Base-by-base conservation (phyloP, 768 basidiomycete species). In the Suillus alpinus region DNA sequence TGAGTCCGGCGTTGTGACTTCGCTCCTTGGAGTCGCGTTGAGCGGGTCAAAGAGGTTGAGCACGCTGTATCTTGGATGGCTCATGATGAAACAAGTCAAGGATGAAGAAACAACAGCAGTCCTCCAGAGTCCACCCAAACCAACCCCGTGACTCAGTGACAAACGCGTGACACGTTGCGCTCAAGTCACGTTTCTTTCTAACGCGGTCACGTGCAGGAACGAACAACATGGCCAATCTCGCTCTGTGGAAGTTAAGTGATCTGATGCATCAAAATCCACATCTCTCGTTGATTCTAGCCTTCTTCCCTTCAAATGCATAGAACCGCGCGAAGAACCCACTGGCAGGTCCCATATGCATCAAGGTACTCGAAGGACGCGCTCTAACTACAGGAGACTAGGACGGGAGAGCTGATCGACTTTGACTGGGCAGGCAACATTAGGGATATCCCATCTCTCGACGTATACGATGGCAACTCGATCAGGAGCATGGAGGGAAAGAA, bases 1-100 rank as follows among this genome's bases (percentile, higher is more conserved):
- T 4, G 69, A 67, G 52, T 71, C 72, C 34, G 71, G 68, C 2
- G 72, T 69, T 37, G 66, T 47, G 18, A 63, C 62, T 34, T 71
- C 69, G 49, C 74, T 68, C 46, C 60, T 62, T 4, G 74, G 71
- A 6, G 72, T 72, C 2, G 62, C 34, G 1, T 60, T 62, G 32
- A 75, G 69, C 0, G 74, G 73, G 59, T 74, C 74, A 52, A 75
- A 75, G 9, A 74, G 60, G 46, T 60, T 68, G 41, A 75, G 70
- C 43, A 75, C 62, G 59, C 73, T 74, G 59, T 72, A 67, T 49
- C 71, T 65, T 7, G 73, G 71, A 56, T 56, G 64, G 43, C 58
- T 60, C 64, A 65, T 65, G 26, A 57, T 60, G 29, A 8, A 39
- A 40, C 39, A 40, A 60, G 32, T 44, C 26, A 29, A 58, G 56